A percentile compares a stretch with the other conserved stretches of the same genome.
Conservation (phyloP, 352 stramenopile species). For the Globisporangium barbulae region DNA sequence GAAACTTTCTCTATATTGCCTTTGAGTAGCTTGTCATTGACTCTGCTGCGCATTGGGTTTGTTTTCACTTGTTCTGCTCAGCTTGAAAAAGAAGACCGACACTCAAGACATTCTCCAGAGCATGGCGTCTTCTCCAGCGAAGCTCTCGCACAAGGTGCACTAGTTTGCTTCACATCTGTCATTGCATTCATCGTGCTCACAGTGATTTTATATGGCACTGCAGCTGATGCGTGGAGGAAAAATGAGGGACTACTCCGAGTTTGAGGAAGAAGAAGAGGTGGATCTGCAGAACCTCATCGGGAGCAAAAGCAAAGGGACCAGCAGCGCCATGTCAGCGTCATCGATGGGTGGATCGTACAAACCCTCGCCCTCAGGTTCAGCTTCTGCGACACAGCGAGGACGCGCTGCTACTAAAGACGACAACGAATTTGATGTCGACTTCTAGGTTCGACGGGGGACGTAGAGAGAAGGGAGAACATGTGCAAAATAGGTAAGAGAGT, state of each 20-base stretch:
- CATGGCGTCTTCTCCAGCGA: slow-evolving; percentile 54
- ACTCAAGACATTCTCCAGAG: slow-evolving; percentile 54
- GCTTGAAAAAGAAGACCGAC: slow-evolving; percentile 48
- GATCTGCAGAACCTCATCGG: slow-evolving; percentile 79
- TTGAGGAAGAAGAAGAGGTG: slow-evolving; percentile 76
- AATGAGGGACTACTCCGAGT: slow-evolving; percentile 77
- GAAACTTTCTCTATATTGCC: background rate
- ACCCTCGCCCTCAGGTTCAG: background rate
- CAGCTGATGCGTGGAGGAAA: slow-evolving; percentile 70
- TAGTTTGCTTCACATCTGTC: background rate
- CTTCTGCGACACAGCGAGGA: background rate
- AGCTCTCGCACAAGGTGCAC: slow-evolving; percentile 55
- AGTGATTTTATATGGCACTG: background rate
- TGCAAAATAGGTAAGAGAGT: too few species aligned
- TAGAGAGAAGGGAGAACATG: too few species aligned
- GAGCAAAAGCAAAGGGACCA: slow-evolving; percentile 18
- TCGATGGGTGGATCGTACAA: background rate
- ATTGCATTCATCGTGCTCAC: background rate
- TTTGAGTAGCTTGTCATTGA: background rate
- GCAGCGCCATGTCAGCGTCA: slow-evolving; percentile 6
- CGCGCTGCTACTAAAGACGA: slow-evolving; percentile 23
- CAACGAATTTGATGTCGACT: slow-evolving; percentile 66
- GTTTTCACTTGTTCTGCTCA: slow-evolving; percentile 14
- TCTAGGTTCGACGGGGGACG: slow-evolving; percentile 16
- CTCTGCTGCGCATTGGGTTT: background rate